Percentiles rank a stretch among this genome's conserved stretches.
Evolutionary conservation across 805 yeast species (phyloP).

Genomic region (Lachancea mirantina): DNA sequence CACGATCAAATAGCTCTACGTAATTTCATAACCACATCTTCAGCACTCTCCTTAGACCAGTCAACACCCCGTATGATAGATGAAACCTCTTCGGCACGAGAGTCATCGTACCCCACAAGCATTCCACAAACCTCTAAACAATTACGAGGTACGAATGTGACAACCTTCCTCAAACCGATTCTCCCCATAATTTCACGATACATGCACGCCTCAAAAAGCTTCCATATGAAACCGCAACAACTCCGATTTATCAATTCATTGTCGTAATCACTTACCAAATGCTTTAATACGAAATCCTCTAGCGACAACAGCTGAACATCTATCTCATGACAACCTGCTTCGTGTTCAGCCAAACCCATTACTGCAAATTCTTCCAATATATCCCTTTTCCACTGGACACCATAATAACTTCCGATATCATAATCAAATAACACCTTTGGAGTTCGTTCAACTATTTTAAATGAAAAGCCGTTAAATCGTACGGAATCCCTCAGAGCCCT

Average conservation of each 20-base stretch:
- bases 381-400: too few species aligned
- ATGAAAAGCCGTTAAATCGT: constrained; percentile 12
- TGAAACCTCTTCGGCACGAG: constrained; percentile 1
- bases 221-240: constrained; percentile 12
- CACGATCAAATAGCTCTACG: too few species aligned
- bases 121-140: constrained; percentile 11
- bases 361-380: too few species aligned
- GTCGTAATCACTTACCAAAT: too few species aligned
- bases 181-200: constrained; percentile 11
- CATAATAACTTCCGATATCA: too few species aligned
- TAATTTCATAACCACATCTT: constrained; percentile 31
- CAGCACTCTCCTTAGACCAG: constrained; percentile 30
- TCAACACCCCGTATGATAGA: constrained; percentile 22
- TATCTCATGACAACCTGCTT: too few species aligned
- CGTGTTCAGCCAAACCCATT: too few species aligned
- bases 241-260: too few species aligned
- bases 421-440: too few species aligned
- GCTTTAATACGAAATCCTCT: too few species aligned
- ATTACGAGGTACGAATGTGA: constrained; percentile 9
- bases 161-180: constrained; percentile 8
- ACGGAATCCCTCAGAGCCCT: background rate
- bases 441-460: too few species aligned
- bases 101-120: constrained; percentile 7
- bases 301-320: too few species aligned
- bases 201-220: constrained; percentile 9